Conservation (phyloP, 139 green algal species). For the Zygnema circumcarinatum region DNA sequence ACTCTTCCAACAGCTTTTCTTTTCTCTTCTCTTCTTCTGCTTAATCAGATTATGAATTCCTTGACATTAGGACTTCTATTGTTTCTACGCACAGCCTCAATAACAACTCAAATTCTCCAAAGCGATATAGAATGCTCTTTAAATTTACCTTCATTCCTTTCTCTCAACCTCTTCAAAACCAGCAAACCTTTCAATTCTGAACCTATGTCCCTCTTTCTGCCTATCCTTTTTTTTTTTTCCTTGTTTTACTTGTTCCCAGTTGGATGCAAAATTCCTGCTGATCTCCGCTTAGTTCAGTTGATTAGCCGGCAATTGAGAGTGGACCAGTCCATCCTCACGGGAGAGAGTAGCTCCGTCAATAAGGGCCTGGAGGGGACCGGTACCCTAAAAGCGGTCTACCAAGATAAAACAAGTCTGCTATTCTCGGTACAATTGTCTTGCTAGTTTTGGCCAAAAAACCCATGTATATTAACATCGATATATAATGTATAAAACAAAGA, state of each 20-base stretch:
- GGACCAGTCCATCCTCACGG: constrained; percentile 73
- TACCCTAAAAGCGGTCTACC: constrained; percentile 71
- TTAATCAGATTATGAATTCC: no score
- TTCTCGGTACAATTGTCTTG: constrained; percentile 60
- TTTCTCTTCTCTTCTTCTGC: no score
- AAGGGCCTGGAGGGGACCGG: constrained; percentile 51
- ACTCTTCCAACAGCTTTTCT: no score
- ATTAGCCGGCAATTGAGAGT: constrained; percentile 49
- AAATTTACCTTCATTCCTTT: no score
- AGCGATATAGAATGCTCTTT: no score
- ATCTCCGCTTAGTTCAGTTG: constrained; percentile 60
- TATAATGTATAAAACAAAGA: no score
- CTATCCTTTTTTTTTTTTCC: background rate
- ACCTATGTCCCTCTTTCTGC: constrained; percentile 6
- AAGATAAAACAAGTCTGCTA: constrained; percentile 71
- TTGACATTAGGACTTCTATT: no score
- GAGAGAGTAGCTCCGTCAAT: constrained; percentile 51
- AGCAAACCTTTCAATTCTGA: no score
- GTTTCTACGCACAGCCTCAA: no score
- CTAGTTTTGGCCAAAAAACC: background rate
- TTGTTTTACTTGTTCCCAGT: constrained; percentile 35
- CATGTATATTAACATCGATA: background rate
- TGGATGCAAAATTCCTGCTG: constrained; percentile 65
- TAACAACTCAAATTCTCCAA: no score
- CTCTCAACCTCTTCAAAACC: no score